Percentiles rank a stretch among this genome's conserved stretches.
Evolutionary conservation across 2,329 filamentous ascomycete genomes (phyloP).

Genomic region (Endoconidiophora laricicola): DNA sequence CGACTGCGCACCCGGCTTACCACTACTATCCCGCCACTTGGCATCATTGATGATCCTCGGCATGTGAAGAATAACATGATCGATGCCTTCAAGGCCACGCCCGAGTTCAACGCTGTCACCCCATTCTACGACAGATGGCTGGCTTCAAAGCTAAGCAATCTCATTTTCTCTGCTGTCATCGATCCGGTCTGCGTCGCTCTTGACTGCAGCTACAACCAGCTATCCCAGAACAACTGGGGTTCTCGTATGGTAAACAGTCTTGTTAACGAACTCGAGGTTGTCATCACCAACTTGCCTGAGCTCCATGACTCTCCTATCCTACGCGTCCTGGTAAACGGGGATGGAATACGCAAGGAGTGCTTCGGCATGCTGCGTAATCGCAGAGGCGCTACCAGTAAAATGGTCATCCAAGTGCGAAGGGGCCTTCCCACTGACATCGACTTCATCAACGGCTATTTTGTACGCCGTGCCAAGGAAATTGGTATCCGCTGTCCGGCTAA

Average conservation of each 20-base stretch:
- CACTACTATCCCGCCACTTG: conserved; percentile 5
- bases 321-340: conserved; percentile 36
- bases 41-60: conserved; percentile 7
- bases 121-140: conserved; percentile 39
- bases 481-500: conserved; percentile 60
- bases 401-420: conserved; percentile 47
- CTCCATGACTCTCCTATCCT: conserved; percentile 44
- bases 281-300: conserved; percentile 63
- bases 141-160: conserved; percentile 57
- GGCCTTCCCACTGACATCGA: conserved; percentile 59
- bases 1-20: conserved; percentile 20
- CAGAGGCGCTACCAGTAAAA: conserved; percentile 39
- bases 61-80: conserved; percentile 7
- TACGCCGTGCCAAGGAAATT: conserved; percentile 52
- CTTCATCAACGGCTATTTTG: conserved; percentile 78
- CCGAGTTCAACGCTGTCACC: conserved; percentile 11
- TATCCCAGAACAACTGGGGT: conserved; percentile 51
- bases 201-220: conserved; percentile 55
- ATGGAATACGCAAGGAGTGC: conserved; percentile 44
- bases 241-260: conserved; percentile 53
- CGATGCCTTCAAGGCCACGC: conserved; percentile 9
- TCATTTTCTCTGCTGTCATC: conserved; percentile 59
- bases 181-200: conserved; percentile 70
- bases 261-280: conserved; percentile 54
- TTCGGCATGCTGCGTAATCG: conserved; percentile 38